Evolutionary conservation across 805 yeast genomes (phyloP), one percentile per base, ranked within the genome.

Genomic region (Jamesozyma spencerorum): DNA sequence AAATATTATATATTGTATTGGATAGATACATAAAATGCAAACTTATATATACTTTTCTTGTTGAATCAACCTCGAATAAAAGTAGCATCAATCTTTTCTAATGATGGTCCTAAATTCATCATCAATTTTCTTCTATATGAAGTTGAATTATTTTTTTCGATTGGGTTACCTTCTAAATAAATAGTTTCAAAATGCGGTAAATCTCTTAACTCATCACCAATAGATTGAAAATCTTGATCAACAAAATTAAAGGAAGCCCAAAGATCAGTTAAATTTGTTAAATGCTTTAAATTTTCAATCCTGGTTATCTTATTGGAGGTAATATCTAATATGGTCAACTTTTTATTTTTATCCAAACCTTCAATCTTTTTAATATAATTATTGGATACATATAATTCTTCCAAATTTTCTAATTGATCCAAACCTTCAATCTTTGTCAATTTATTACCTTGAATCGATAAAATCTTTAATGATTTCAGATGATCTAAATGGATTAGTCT

Each of bases 141-240:
- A 1, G 92, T 79, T n/a, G 77, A 77, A 49, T 82, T 81, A 17
- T 72, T 58, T 22, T 64, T 49, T 53, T 92, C 96, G 15, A 92
- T 59, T 3, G 97, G 97, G 56, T 90, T 90, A 7, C 92, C 90
- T 63, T 92, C 98, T 47, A 92, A 77, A 57, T 92, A 92, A 4
- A 92, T 95, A 0, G 95, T 86, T 38, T 86, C 94, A 39, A 92
- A 66, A 5, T 72, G 66, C 1, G 76, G 73, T 38, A 85, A 65
- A 31, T 66, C 65, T 12, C 78, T 76, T 44, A 92, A 69, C 55
- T 85, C 79, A 17, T 71, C 59, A 38, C 76, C 79, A 35, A 92
- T 64, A 38, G 85, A 80, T 27, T 79, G 77, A 60, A 84, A 88
- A 31, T 75, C 68, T 39, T 58, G 63, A 27, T 75, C 72, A 18